Evolutionary conservation across 495 filamentous ascomycete genomes (phyloP).

Genomic region (Neurospora sp.): DNA sequence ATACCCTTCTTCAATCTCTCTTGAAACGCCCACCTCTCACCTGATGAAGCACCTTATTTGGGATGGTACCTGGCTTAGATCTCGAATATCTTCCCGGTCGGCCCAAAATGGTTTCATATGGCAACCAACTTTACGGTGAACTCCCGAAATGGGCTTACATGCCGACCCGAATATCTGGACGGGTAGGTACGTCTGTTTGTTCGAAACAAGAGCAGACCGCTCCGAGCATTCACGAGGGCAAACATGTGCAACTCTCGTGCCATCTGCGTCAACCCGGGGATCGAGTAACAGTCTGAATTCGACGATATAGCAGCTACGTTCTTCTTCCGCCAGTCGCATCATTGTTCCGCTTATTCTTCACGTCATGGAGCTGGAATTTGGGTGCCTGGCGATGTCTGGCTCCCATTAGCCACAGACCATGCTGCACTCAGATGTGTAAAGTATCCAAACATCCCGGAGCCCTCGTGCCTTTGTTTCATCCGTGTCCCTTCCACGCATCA

Average conservation of each 20-base stretch:
- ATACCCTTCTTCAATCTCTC: not conserved
- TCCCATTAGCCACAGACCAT: not conserved
- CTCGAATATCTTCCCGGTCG: not conserved
- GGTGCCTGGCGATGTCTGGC: not conserved
- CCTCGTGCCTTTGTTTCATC: not conserved
- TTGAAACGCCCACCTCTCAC: not conserved
- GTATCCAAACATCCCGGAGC: not conserved
- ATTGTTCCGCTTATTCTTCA: not conserved
- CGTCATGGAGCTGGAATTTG: not conserved
- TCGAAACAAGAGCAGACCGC: not conserved
- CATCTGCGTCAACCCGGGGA: not conserved
- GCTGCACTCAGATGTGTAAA: not conserved
- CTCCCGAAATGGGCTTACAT: not conserved
- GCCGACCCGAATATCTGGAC: not conserved
- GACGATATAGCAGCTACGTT: not conserved
- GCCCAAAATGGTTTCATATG: not conserved
- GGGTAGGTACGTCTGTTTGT: not conserved
- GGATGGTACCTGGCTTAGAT: not conserved
- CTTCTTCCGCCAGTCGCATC: not conserved
- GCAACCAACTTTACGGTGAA: not conserved
- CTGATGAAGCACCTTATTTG: not conserved
- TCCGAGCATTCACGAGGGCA: not conserved
- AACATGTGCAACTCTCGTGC: not conserved
- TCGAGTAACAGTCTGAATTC: not conserved
- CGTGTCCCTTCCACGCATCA: not conserved